These are phyloP conservation scores for Aspergillus sergii DNA, from an alignment of 2,329 filamentous ascomycete species.

Conservation along the genomic window DNA sequence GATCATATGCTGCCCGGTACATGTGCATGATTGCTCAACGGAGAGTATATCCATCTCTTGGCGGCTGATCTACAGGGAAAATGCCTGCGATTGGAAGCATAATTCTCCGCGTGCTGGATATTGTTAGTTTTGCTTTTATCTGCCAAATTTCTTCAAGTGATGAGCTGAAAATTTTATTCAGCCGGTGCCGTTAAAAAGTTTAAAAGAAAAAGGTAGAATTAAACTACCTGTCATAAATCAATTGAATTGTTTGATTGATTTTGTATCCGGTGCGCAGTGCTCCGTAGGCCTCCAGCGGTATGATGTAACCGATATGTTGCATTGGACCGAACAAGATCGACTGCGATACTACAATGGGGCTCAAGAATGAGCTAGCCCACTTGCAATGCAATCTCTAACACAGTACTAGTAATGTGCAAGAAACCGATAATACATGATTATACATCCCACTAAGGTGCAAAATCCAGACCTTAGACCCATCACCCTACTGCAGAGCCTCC, in stretches of 20 bases:
- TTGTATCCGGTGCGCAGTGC: background rate
- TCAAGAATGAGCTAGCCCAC: background rate
- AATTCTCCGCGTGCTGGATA: background rate
- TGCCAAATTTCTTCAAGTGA: background rate
- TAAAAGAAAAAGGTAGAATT: background rate
- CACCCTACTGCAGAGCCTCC: background rate
- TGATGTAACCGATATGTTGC: conserved; percentile 3
- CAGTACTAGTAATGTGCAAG: background rate
- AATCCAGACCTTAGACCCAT: background rate
- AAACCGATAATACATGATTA: background rate
- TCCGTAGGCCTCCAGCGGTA: background rate
- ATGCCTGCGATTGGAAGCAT: conserved; percentile 1
- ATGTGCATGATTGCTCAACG: background rate
- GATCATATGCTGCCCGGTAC: background rate
- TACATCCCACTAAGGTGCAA: conserved; percentile 2
- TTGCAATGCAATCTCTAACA: background rate
- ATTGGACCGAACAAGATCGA: background rate
- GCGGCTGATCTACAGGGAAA: background rate
- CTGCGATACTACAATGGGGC: background rate
- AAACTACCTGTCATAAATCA: background rate
- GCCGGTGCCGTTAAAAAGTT: too few species aligned
- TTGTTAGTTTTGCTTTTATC: background rate
- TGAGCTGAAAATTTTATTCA: background rate
- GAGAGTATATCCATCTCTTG: background rate
- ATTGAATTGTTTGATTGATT: background rate